Percentiles rank a stretch among this genome's conserved stretches.
Conservation (phyloP, 2,329 filamentous ascomycete genomes). For the Fusarium sterilihyphosum region DNA sequence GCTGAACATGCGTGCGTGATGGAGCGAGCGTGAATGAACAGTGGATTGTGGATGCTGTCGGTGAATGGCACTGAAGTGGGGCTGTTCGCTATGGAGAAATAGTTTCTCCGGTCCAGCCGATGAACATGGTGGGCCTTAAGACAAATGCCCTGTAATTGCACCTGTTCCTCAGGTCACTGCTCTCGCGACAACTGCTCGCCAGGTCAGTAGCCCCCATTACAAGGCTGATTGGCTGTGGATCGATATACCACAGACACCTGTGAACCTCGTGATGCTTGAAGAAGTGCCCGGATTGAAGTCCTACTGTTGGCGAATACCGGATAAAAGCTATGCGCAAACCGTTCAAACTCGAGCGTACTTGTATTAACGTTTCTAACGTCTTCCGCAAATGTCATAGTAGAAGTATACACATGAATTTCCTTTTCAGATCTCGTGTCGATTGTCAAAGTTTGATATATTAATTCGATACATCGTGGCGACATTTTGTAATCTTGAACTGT, state of each 20-base stretch:
- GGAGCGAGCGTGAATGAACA: not conserved
- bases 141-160: not conserved
- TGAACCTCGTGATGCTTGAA: not conserved
- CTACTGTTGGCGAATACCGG: not conserved
- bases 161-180: not conserved
- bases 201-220: too few relatives aligned
- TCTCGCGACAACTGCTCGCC: not conserved
- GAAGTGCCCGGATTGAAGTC: not conserved
- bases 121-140: not conserved
- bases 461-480: too few relatives aligned
- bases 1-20: not conserved
- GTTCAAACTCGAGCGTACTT: not conserved
- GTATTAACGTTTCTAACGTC: not conserved
- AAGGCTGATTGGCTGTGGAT: too few relatives aligned
- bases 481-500: too few relatives aligned
- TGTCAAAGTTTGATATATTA: too few relatives aligned
- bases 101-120: not conserved
- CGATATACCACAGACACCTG: too few relatives aligned
- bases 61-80: not conserved
- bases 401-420: not conserved
- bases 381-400: not conserved
- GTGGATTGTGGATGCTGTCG: not conserved
- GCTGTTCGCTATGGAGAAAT: not conserved
- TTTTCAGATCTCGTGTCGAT: too few relatives aligned
- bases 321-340: not conserved